Evolutionary conservation across 2,329 filamentous ascomycete species (phyloP), one percentile per base, ranked within the genome.

Genomic region (Aspergillus latus): DNA sequence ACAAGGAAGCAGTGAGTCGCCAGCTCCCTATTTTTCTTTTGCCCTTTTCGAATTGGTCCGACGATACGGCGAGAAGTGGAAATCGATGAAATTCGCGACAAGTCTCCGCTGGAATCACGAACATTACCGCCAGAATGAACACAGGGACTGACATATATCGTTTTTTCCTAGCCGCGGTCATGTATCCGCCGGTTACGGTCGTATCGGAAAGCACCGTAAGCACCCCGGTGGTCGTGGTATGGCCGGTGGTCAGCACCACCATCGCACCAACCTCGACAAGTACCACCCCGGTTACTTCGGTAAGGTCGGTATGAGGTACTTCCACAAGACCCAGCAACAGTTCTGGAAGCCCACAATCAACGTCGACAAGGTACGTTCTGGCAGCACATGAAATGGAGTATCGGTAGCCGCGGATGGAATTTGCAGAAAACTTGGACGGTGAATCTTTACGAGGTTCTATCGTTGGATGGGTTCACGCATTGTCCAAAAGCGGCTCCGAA

Each of bases 281-380:
- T 92, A 93, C 88, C 90, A 96, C 77, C 92, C 93, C 64, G 94
- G 94, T 91, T 97, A 97, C 90, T 97, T 97, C 82, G 91, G 91
- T 82, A 96, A 97, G 84, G 90, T 93, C 71, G 89, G 89, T 82
- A 93, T 93, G 89, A 84, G 90, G 75, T 88, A 93, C 83, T 97
- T 96, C 90, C 93, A 97, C 86, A 92, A 94, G 82, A 88, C 90
- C 76, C 85, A 87, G 75, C 93, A 93, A 85, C 89, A 95, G 77
- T 92, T 93, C 86, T 99, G 93, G 94, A 97, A 96, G 84, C 94
- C 94, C 67, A 86, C 91, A 71, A 89, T 99, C 88, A 99, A 99
- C 86, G 84, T 99, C 72, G 94, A 97, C 82, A 99, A 97, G 89
- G 89, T 93, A 80, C 73, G 80, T 75, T 64, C 43, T n/a, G 45